phyloP scores from a whole-genome alignment of 176 grass and related monocot genomes.

The Secale cereale region DNA sequence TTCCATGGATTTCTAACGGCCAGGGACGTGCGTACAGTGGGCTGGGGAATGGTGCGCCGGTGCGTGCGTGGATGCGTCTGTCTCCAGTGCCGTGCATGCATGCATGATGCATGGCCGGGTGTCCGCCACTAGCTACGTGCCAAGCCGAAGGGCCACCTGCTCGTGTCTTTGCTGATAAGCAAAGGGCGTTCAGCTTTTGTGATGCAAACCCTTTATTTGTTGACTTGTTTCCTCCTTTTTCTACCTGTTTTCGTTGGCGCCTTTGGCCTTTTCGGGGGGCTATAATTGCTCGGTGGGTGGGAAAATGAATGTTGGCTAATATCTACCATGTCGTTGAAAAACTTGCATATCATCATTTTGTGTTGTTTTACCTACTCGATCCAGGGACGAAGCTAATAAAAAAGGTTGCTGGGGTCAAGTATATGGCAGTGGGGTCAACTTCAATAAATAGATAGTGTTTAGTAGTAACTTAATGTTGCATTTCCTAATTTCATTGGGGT shows the following conservation, averaged over 20 bases:
- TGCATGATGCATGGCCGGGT: slow-evolving; percentile 33
- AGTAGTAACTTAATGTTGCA: too few species aligned
- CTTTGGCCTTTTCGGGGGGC: too few species aligned
- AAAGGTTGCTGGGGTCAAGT: too few species aligned
- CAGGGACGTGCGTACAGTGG: neutral
- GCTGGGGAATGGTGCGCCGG: slow-evolving; percentile 1
- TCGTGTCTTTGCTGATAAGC: slow-evolving; percentile 32
- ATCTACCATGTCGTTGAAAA: too few species aligned
- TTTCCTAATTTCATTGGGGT: too few species aligned
- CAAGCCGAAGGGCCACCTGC: slow-evolving; percentile 21
- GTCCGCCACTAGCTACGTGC: slow-evolving; percentile 32
- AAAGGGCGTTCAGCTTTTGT: neutral
- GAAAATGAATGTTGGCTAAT: too few species aligned
- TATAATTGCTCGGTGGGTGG: too few species aligned
- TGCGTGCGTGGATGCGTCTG: slow-evolving; percentile 11
- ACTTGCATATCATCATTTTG: too few species aligned
- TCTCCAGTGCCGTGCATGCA: neutral
- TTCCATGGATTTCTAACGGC: neutral
- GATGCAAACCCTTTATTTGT: neutral
- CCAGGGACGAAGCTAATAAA: too few species aligned
- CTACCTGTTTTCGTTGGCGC: neutral
- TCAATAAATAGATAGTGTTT: too few species aligned
- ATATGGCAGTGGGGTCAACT: too few species aligned
- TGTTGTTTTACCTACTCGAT: too few species aligned
- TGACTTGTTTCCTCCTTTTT: neutral